phyloP scores from a whole-genome alignment of 2,329 filamentous ascomycete genomes.

The Aspergillus felis region DNA sequence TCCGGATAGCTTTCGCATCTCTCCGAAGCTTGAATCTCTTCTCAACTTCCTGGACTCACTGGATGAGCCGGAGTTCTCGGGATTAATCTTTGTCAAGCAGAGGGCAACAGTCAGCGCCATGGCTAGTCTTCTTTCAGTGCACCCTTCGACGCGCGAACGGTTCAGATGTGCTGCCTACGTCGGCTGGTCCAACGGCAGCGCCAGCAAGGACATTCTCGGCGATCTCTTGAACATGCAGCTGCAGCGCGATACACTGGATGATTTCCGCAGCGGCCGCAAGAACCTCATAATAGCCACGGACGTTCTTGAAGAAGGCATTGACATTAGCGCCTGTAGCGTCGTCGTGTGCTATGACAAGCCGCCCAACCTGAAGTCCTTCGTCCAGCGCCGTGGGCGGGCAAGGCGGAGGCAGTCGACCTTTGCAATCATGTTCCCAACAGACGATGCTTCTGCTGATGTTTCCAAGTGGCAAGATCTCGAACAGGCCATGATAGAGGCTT shows the following conservation, averaged over 20 bases:
- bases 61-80: slow-evolving; percentile 45
- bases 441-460: slow-evolving; percentile 31
- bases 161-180: slow-evolving; percentile 43
- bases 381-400: slow-evolving; percentile 63
- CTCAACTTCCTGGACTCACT: slow-evolving; percentile 50
- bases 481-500: slow-evolving; percentile 65
- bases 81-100: slow-evolving; percentile 66
- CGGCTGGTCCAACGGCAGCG: slow-evolving; percentile 44
- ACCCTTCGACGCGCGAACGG: slow-evolving; percentile 46
- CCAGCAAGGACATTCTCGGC: slow-evolving; percentile 45
- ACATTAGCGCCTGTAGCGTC: slow-evolving; percentile 59
- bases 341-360: slow-evolving; percentile 63
- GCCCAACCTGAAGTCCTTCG: slow-evolving; percentile 59
- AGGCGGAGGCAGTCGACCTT: slow-evolving; percentile 55
- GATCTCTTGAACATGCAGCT: slow-evolving; percentile 47
- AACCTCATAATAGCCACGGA: slow-evolving; percentile 58
- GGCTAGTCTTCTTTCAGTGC: slow-evolving; percentile 52
- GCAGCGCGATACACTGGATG: slow-evolving; percentile 50
- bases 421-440: slow-evolving; percentile 45
- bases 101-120: slow-evolving; percentile 60
- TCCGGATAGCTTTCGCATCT: slow-evolving; percentile 33
- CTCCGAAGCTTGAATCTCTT: slow-evolving; percentile 57
- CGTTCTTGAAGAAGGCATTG: slow-evolving; percentile 60
- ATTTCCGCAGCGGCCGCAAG: slow-evolving; percentile 50
- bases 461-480: slow-evolving; percentile 65